phyloP scores from a whole-genome alignment of 2,329 filamentous ascomycete genomes.

The Fusarium marasasianum region DNA sequence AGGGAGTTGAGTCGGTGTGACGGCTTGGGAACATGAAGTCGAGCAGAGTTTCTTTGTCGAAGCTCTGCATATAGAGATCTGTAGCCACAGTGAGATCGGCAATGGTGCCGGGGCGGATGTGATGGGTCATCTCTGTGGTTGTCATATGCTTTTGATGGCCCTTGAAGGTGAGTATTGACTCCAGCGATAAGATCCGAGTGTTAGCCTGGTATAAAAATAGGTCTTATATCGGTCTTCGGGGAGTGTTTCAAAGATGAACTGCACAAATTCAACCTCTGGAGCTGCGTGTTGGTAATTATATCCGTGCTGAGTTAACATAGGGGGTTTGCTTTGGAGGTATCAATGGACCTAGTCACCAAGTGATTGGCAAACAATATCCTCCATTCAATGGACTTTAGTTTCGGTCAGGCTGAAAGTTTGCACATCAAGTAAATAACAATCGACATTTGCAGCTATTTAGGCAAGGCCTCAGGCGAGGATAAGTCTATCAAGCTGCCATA shows the following conservation, averaged over 20 bases:
- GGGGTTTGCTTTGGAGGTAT: not conserved
- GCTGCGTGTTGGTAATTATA: not conserved
- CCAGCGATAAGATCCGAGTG: not conserved
- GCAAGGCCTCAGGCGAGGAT: not conserved
- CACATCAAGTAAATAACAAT: not conserved
- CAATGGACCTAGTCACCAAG: not conserved
- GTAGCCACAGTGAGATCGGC: conserved; percentile 43
- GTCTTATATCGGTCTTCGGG: not conserved
- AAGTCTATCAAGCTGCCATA: conserved; percentile 15
- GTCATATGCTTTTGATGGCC: conserved; percentile 14
- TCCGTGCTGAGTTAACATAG: not conserved
- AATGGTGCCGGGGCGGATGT: conserved; percentile 45
- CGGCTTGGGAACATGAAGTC: conserved; percentile 46
- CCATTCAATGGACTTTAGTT: not conserved
- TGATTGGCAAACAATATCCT: not conserved
- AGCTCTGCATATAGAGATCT: conserved; percentile 44
- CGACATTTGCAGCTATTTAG: not conserved
- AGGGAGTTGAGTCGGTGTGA: conserved; percentile 30
- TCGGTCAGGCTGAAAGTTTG: not conserved
- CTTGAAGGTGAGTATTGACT: not conserved
- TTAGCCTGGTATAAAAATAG: not conserved
- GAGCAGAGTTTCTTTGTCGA: conserved; percentile 45
- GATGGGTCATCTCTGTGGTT: conserved; percentile 25
- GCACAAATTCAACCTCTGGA: not conserved
- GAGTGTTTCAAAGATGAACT: not conserved